A percentile compares a stretch with the other conserved stretches of the same genome.
Evolutionary conservation across 2,329 filamentous ascomycete genomes (phyloP).

Genomic region (Madurella fahalii): DNA sequence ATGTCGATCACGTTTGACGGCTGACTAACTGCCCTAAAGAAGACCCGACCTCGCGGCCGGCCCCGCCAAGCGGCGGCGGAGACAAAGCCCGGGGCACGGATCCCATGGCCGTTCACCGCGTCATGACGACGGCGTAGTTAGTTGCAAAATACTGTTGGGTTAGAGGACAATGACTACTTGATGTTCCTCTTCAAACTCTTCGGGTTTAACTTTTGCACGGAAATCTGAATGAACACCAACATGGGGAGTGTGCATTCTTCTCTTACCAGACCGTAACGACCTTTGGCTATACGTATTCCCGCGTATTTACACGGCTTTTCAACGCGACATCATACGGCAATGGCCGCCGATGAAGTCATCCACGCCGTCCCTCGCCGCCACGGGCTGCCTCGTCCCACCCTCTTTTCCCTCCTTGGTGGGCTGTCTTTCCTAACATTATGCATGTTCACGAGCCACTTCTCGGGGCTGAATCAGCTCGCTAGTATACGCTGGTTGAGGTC

Average conservation of each 20-base stretch:
- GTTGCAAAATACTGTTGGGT: not conserved
- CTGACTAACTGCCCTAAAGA: too few species aligned
- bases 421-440: slow-evolving; percentile 13
- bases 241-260: too few species aligned
- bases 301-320: not conserved
- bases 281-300: too few species aligned
- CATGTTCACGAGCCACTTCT: slow-evolving; percentile 9
- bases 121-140: slow-evolving; percentile 2
- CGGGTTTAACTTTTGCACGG: not conserved
- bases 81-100: not conserved
- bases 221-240: too few species aligned
- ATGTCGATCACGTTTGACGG: too few species aligned
- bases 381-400: not conserved
- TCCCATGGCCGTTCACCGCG: not conserved
- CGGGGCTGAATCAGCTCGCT: slow-evolving; percentile 1
- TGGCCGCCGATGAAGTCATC: slow-evolving; percentile 1
- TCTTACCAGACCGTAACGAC: too few species aligned
- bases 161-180: not conserved
- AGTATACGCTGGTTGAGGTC: not conserved
- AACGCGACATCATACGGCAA: not conserved
- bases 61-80: not conserved
- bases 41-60: too few species aligned
- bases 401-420: slow-evolving; percentile 8
- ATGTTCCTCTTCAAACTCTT: not conserved
- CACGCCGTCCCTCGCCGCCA: slow-evolving; percentile 1